Conservation (phyloP, 2,329 filamentous ascomycete species). For the Chaetomium sp. region DNA sequence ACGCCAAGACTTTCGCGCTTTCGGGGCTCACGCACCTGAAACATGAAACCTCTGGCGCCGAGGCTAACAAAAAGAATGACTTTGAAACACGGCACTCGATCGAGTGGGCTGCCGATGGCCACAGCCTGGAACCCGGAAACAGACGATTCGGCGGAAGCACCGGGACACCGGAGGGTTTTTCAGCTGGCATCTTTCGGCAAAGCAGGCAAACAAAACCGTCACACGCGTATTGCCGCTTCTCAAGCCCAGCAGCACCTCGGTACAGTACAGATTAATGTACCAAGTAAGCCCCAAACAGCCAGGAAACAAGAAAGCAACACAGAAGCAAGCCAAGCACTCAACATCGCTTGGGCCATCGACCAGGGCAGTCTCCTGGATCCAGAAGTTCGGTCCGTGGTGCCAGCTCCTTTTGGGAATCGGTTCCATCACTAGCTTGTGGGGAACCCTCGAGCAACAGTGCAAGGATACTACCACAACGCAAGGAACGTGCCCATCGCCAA, state of each 20-base stretch:
- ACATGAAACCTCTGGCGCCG: slow-evolving; percentile 25
- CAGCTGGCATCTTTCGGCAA: slow-evolving; percentile 8
- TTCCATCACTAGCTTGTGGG: slow-evolving; percentile 20
- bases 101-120: slow-evolving; percentile 17
- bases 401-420: slow-evolving; percentile 21
- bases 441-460: slow-evolving; percentile 4
- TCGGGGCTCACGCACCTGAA: slow-evolving; percentile 24
- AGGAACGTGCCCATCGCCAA: neutral
- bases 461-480: neutral
- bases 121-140: slow-evolving; percentile 12
- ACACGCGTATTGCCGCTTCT: neutral
- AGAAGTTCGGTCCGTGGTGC: slow-evolving; percentile 16
- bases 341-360: neutral
- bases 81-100: slow-evolving; percentile 26
- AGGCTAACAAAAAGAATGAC: slow-evolving; percentile 15
- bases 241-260: neutral
- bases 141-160: neutral
- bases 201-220: neutral
- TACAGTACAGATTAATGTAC: too few relatives aligned
- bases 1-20: slow-evolving; percentile 1
- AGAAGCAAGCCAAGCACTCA: neutral
- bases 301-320: neutral
- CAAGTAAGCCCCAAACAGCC: neutral
- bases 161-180: neutral
- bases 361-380: slow-evolving; percentile 13